phyloP scores from a whole-genome alignment of 108 stramenopile species.

The Ochromonas danica region DNA sequence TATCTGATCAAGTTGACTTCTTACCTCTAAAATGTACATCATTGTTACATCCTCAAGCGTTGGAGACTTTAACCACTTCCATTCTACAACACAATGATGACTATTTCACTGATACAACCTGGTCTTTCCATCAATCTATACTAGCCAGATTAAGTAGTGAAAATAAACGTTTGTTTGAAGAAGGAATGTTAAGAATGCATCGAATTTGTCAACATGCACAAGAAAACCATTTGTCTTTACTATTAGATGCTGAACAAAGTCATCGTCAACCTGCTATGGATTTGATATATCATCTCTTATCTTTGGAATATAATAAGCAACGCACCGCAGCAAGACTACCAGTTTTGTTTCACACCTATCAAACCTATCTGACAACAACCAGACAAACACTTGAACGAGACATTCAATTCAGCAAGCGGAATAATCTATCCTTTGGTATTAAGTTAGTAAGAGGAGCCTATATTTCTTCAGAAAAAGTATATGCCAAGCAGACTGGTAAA shows the following conservation, averaged over 20 bases:
- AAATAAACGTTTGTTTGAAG: background rate
- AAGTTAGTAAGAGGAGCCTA: conserved; percentile 10
- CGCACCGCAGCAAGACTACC: background rate
- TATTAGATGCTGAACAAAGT: conserved; percentile 9
- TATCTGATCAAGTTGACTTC: background rate
- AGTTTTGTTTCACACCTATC: background rate
- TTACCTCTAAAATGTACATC: background rate
- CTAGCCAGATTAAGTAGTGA: background rate
- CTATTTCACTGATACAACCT: too few relatives aligned
- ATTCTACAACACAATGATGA: background rate
- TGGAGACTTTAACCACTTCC: background rate
- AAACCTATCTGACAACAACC: background rate
- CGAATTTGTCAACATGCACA: background rate
- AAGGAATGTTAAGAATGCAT: background rate
- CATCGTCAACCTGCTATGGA: conserved; percentile 1
- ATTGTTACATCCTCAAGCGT: background rate
- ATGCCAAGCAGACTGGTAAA: background rate
- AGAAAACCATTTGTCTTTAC: background rate
- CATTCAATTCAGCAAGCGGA: background rate
- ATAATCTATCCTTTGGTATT: background rate
- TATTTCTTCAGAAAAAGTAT: background rate
- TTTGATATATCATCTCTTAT: background rate
- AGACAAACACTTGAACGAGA: background rate
- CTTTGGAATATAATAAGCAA: background rate
- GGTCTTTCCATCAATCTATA: background rate